Evolutionary conservation across 148 eudicot genomes (phyloP).

Genomic region (Diospyros kaki): DNA sequence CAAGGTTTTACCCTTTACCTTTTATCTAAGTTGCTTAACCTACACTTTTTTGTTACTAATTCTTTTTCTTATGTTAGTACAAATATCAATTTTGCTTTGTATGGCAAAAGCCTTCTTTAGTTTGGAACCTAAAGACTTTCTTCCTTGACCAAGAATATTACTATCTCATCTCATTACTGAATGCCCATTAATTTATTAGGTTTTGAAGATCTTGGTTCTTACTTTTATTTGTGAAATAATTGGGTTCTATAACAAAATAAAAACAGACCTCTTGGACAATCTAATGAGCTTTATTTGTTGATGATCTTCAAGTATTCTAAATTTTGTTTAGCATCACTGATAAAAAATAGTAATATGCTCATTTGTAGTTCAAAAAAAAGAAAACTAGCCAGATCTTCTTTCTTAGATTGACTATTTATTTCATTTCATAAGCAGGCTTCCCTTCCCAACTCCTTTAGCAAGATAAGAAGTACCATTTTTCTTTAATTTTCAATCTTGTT

Average conservation of each 20-base stretch:
- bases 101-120: neutral
- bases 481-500: no score
- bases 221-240: neutral
- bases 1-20: slow-evolving; percentile 45
- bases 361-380: no score
- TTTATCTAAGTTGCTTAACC: neutral
- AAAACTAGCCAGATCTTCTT: no score
- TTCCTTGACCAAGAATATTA: neutral
- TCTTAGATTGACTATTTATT: no score
- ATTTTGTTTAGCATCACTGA: no score
- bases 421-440: no score
- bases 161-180: neutral
- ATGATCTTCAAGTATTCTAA: neutral
- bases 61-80: no score
- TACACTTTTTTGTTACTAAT: no score
- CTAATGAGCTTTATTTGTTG: neutral
- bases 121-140: neutral
- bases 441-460: no score
- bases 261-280: neutral
- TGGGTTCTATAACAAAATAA: neutral
- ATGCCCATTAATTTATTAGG: neutral
- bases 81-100: neutral
- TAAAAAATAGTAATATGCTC: no score
- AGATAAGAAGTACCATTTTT: no score
- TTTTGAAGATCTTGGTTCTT: no score